These are phyloP conservation scores for Lithohypha guttulata DNA, from an alignment of 2,329 filamentous ascomycete species.

Conservation along the genomic window DNA sequence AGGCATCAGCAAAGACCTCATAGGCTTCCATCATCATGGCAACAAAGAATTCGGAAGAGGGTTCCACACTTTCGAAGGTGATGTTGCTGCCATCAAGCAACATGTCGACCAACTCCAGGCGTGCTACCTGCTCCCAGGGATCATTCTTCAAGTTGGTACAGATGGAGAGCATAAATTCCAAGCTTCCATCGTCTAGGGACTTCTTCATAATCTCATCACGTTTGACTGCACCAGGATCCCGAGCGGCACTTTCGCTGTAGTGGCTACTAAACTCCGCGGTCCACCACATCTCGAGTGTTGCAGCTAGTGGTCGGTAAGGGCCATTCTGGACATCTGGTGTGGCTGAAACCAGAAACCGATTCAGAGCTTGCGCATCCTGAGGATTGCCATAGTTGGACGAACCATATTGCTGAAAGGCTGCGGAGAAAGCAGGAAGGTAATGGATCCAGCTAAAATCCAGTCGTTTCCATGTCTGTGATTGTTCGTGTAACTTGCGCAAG, in stretches of 20 bases:
- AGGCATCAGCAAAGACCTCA: slow-evolving; percentile 79
- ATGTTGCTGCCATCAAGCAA: slow-evolving; percentile 68
- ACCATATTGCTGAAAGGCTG: slow-evolving; percentile 66
- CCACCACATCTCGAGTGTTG: slow-evolving; percentile 75
- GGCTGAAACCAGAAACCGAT: slow-evolving; percentile 49
- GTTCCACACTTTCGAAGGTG: slow-evolving; percentile 50
- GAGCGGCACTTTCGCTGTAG: slow-evolving; percentile 62
- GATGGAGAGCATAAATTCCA: slow-evolving; percentile 81
- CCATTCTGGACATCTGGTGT: slow-evolving; percentile 9
- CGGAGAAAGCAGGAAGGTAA: slow-evolving; percentile 67
- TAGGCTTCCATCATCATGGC: slow-evolving; percentile 65
- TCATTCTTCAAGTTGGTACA: slow-evolving; percentile 69
- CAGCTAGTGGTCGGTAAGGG: slow-evolving; percentile 60
- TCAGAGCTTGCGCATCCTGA: slow-evolving; percentile 56
- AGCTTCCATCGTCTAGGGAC: slow-evolving; percentile 73
- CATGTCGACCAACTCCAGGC: slow-evolving; percentile 69
- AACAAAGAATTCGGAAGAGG: slow-evolving; percentile 64
- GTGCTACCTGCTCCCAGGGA: slow-evolving; percentile 80
- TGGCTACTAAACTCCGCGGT: slow-evolving; percentile 85
- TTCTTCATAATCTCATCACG: slow-evolving; percentile 64
- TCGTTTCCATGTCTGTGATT: slow-evolving; percentile 52
- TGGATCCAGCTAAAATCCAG: slow-evolving; percentile 70
- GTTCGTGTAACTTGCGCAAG: slow-evolving; percentile 59
- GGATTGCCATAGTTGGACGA: slow-evolving; percentile 41
- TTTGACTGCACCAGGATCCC: slow-evolving; percentile 45